phyloP scores from a whole-genome alignment of 2,329 filamentous ascomycete genomes.

The Neocatenulostroma microsporum region DNA sequence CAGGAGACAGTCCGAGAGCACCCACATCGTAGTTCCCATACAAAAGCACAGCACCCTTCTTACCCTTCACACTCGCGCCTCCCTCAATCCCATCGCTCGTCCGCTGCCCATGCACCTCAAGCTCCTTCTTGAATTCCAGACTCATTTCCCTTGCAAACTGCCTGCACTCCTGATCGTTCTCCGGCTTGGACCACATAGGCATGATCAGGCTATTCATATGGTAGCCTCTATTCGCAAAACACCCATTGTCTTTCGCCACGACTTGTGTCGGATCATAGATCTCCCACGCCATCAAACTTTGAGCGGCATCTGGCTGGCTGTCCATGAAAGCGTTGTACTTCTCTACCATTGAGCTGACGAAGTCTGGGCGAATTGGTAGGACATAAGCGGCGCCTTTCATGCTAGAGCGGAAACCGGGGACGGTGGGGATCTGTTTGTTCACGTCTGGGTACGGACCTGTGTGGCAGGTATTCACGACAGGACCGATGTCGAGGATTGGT shows the following conservation, averaged over 20 bases:
- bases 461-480: conserved; percentile 15
- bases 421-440: conserved; percentile 18
- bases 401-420: conserved; percentile 17
- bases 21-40: conserved; percentile 26
- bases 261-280: conserved; percentile 20
- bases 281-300: conserved; percentile 20
- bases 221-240: conserved; percentile 23
- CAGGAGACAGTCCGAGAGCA: background rate
- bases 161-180: conserved; percentile 19
- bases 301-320: conserved; percentile 14
- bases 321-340: conserved; percentile 17
- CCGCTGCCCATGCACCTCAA: conserved; percentile 15
- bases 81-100: conserved; percentile 18
- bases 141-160: conserved; percentile 24
- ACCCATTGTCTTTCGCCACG: conserved; percentile 14
- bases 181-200: conserved; percentile 23
- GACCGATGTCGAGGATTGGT: conserved; percentile 18
- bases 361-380: conserved; percentile 16
- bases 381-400: conserved; percentile 24
- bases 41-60: conserved; percentile 22
- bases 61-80: conserved; percentile 17
- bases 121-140: conserved; percentile 20
- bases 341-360: conserved; percentile 15
- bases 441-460: conserved; percentile 13
- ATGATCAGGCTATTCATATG: conserved; percentile 25